A percentile compares a stretch with the other conserved stretches of the same genome.
These are phyloP conservation scores for Xylaria sp. DNA, from an alignment of 2,329 filamentous ascomycete species.

Conservation along the genomic window DNA sequence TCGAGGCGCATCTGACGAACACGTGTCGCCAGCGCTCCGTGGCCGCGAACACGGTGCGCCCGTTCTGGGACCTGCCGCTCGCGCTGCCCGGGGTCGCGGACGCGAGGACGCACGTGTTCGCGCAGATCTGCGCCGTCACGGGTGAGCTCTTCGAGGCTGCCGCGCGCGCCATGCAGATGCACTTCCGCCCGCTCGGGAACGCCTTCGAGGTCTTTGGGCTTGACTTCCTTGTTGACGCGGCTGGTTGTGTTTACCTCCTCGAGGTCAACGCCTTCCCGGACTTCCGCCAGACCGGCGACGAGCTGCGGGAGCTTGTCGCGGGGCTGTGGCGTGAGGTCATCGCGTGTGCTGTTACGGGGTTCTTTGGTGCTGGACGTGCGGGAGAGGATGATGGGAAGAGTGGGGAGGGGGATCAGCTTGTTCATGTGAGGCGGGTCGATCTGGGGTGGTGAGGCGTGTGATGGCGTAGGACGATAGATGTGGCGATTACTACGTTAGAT, in stretches of 20 bases:
- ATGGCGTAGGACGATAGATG: no score
- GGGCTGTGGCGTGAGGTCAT: conserved; percentile 80
- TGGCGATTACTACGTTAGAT: no score
- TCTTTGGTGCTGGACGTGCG: conserved; percentile 62
- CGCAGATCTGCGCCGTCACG: conserved; percentile 75
- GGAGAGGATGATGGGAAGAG: conserved; percentile 30
- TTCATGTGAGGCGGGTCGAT: conserved; percentile 59
- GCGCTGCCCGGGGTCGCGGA: conserved; percentile 38
- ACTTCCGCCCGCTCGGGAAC: conserved; percentile 89
- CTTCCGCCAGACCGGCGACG: conserved; percentile 86
- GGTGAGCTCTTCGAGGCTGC: conserved; percentile 86
- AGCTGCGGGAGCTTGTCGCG: conserved; percentile 72
- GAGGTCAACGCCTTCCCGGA: conserved; percentile 98
- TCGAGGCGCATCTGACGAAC: conserved; percentile 87
- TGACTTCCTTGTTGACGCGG: conserved; percentile 81
- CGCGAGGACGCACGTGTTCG: conserved; percentile 67
- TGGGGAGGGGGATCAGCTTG: conserved; percentile 50
- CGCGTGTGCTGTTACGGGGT: conserved; percentile 66
- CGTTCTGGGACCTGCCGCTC: conserved; percentile 72
- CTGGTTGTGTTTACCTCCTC: conserved; percentile 72
- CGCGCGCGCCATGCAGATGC: conserved; percentile 79
- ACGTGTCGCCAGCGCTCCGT: conserved; percentile 81
- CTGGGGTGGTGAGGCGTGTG: conserved; percentile 52
- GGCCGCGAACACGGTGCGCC: conserved; percentile 68
- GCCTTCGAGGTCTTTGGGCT: conserved; percentile 92